Percentiles rank a stretch among this genome's conserved stretches.
phyloP scores from a whole-genome alignment of 148 eudicot genomes.

The Silene uniflora region DNA sequence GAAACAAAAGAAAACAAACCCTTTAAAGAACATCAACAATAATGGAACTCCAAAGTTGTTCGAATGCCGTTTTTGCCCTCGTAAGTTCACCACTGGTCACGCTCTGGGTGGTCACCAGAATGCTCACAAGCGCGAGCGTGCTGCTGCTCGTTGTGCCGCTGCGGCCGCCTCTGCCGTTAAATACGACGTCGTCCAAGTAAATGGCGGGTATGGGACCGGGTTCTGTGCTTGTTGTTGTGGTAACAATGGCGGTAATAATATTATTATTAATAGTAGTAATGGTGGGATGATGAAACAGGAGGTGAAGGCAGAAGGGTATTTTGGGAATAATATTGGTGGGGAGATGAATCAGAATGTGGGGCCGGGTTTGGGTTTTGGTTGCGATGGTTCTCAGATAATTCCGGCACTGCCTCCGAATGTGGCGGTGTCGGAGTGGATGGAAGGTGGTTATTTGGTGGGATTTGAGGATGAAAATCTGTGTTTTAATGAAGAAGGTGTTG shows the following conservation, averaged over 20 bases:
- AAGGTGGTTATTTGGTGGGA: not conserved
- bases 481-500: not conserved
- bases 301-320: too few species aligned
- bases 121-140: conserved; percentile 21
- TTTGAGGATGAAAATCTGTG: not conserved
- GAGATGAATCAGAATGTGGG: not conserved
- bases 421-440: not conserved
- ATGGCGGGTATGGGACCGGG: too few species aligned
- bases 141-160: not conserved
- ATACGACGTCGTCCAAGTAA: too few species aligned
- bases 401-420: not conserved
- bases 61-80: conserved; percentile 17
- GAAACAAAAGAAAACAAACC: not conserved
- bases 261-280: too few species aligned
- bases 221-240: too few species aligned
- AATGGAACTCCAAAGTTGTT: not conserved
- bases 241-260: too few species aligned
- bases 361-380: not conserved
- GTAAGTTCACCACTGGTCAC: conserved; percentile 23
- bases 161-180: not conserved
- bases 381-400: not conserved
- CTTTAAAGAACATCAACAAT: not conserved
- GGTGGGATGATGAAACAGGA: too few species aligned
- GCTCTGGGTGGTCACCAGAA: conserved; percentile 34
- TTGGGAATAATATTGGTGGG: too few species aligned